These are phyloP conservation scores for Backusella macrospora DNA, from an alignment of 192 early-diverging fungal genomes.

Conservation along the genomic window DNA sequence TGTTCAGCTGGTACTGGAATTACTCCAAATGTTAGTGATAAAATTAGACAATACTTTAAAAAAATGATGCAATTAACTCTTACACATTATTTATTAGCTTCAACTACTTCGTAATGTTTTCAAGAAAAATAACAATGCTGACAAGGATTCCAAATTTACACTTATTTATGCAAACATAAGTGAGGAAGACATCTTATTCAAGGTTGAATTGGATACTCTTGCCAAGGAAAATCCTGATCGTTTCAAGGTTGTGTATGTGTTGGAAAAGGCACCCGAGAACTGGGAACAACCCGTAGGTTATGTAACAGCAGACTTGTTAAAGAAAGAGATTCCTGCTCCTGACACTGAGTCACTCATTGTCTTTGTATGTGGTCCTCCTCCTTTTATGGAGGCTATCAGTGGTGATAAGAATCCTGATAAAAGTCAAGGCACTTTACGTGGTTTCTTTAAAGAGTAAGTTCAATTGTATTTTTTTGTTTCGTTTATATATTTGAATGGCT, in stretches of 20 bases:
- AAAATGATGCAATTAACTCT: constrained; percentile 5
- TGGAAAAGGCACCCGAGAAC: constrained; percentile 61
- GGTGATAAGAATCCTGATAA: constrained; percentile 82
- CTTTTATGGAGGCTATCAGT: constrained; percentile 70
- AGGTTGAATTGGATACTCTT: constrained; percentile 62
- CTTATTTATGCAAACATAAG: constrained; percentile 75
- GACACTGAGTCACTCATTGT: constrained; percentile 50
- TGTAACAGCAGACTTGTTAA: constrained; percentile 71
- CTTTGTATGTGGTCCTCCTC: constrained; percentile 62
- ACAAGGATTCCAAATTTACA: constrained; percentile 71
- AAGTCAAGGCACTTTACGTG: constrained; percentile 81
- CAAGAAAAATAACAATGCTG: constrained; percentile 43
- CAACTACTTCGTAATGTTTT: constrained; percentile 69
- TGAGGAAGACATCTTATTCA: constrained; percentile 69
- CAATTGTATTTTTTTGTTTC: constrained; percentile 14
- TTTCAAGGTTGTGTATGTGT: constrained; percentile 67
- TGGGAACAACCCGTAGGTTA: constrained; percentile 81
- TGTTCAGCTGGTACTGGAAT: constrained; percentile 70
- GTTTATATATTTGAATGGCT: not conserved
- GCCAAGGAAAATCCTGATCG: constrained; percentile 60
- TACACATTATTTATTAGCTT: constrained; percentile 22
- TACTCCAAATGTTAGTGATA: constrained; percentile 58
- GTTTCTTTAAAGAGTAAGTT: constrained; percentile 73
- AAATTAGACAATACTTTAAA: not conserved
- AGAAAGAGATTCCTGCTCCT: constrained; percentile 67